These are phyloP conservation scores for Botrytis fabae DNA, from an alignment of 2,329 filamentous ascomycete species.

Conservation along the genomic window DNA sequence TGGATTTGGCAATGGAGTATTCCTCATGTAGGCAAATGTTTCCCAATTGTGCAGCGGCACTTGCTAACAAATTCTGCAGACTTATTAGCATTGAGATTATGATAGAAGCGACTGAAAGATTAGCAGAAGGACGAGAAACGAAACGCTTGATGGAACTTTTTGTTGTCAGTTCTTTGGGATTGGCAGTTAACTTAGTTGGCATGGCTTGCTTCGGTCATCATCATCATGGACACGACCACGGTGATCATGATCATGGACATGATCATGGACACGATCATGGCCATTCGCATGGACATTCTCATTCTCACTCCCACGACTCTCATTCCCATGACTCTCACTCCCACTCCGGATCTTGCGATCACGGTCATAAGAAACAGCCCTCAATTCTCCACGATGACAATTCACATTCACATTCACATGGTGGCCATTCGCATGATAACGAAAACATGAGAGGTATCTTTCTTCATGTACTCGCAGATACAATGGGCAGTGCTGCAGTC, in stretches of 20 bases:
- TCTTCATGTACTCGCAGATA: conserved; percentile 91
- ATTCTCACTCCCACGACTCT: conserved; percentile 37
- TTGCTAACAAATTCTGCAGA: conserved; percentile 47
- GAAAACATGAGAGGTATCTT: conserved; percentile 99
- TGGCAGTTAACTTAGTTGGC: conserved; percentile 88
- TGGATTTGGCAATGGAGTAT: conserved; percentile 94
- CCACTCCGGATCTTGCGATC: conserved; percentile 33
- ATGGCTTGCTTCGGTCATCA: conserved; percentile 56
- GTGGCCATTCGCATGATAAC: conserved; percentile 64
- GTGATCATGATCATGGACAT: conserved; percentile 45
- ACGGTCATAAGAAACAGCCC: conserved; percentile 27
- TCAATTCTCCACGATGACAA: conserved; percentile 34
- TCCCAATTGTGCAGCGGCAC: background rate
- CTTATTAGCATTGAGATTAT: conserved; percentile 95
- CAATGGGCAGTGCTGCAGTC: conserved; percentile 89
- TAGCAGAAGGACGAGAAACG: conserved; percentile 81
- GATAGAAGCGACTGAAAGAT: conserved; percentile 86
- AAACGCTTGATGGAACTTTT: conserved; percentile 84
- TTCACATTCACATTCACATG: conserved; percentile 41
- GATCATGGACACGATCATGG: conserved; percentile 40
- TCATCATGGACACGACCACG: conserved; percentile 42
- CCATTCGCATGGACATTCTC: conserved; percentile 42
- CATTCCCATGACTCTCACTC: conserved; percentile 33
- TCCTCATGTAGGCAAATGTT: conserved; percentile 69
- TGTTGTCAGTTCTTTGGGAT: conserved; percentile 80